Conservation (phyloP, 2,329 filamentous ascomycete genomes). For the Arthrinium phaeospermum region DNA sequence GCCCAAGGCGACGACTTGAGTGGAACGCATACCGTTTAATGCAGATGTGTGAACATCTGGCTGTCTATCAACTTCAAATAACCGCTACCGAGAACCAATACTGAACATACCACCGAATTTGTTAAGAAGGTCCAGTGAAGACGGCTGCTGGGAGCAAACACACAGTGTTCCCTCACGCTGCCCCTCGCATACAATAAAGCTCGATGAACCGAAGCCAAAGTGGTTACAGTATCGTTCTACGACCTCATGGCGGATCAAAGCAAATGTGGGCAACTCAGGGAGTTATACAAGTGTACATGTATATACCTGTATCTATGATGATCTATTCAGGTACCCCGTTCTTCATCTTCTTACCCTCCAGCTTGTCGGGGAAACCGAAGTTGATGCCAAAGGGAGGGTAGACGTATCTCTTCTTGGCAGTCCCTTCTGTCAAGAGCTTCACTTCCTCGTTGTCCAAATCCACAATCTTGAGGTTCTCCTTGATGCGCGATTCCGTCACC, state of each 20-base stretch:
- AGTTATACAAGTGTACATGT: no score
- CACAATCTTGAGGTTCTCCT: constrained; percentile 71
- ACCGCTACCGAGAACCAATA: neutral
- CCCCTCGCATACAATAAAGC: no score
- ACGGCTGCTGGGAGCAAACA: no score
- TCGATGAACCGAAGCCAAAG: no score
- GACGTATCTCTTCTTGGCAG: constrained; percentile 63
- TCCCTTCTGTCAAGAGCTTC: constrained; percentile 59
- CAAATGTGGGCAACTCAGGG: no score
- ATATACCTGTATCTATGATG: neutral
- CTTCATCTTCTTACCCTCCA: constrained; percentile 30
- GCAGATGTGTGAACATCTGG: neutral
- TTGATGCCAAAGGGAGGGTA: constrained; percentile 72
- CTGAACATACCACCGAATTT: no score
- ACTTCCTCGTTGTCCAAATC: constrained; percentile 69
- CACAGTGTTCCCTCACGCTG: no score
- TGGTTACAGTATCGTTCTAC: no score
- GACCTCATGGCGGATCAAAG: no score
- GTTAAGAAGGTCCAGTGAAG: no score
- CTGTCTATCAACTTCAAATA: no score
- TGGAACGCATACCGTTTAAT: neutral
- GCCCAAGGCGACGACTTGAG: neutral
- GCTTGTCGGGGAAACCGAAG: constrained; percentile 76
- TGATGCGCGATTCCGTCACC: constrained; percentile 70
- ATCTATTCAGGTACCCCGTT: neutral